Base-by-base conservation (phyloP, 345 rosid genomes). In the Boechera stricta region DNA sequence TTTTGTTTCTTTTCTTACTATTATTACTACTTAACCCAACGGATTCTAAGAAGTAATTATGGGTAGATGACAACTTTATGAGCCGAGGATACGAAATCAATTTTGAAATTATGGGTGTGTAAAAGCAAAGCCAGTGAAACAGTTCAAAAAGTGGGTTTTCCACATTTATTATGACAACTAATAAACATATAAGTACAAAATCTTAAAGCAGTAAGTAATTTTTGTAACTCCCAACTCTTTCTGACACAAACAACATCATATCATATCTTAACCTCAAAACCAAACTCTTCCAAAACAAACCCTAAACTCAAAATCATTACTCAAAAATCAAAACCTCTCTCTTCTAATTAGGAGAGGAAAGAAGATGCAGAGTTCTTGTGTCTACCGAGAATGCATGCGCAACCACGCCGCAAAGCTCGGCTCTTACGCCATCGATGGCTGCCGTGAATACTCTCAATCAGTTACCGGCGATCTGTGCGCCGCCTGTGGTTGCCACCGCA, bases 401-500 rank as follows among this genome's bases (percentile, higher is more conserved):
- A 93, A 93, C 85, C 95, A 93, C 80, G 98, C 98, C 10, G 98
- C 97, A 13, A 87, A 83, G 78, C 81, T 93, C 7, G 97, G 97
- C 67, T 85, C 97, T 68, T 81, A 91, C 69, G 92, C 93, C 73
- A 84, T 87, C 66, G 98, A 90, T 72, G 97, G 98, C 47, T 91
- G 98, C 81, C 92, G 90, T 7, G 95, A 93, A 82, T 91, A 84
- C 87, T 83, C 86, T 59, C 82, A 83, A 13, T 26, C 80, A 5
- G 1, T 70, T 71, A 39, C 76, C 53, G 72, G 73, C 5, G 89
- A 89, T 72, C 87, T 87, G 13, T 93, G 98, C 54, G 92, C 83
- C 6, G 98, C 98, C 32, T 93, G 97, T 61, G 97, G 97, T 45
- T 93, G 98, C 83, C 98, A 93, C 92, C 92, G 98, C 68, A 93